phyloP scores from a whole-genome alignment of 371 early-diverging fungal species.

The Globomyces sp. region DNA sequence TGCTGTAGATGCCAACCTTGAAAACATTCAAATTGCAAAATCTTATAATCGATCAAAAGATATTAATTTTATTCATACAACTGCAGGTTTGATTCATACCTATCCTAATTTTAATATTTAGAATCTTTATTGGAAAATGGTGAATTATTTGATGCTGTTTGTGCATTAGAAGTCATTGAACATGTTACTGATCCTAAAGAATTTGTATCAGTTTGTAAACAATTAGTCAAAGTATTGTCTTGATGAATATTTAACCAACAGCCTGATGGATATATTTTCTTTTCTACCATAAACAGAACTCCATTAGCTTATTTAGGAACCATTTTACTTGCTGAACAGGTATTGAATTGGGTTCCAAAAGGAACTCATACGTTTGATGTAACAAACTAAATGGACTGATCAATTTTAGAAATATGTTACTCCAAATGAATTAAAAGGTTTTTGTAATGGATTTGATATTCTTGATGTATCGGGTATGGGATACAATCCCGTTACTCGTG shows the following conservation, averaged over 20 bases:
- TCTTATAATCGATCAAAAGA: constrained; percentile 60
- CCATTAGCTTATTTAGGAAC: constrained; percentile 72
- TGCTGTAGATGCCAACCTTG: constrained; percentile 83
- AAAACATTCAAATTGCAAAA: constrained; percentile 80
- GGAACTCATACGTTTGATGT: constrained; percentile 82
- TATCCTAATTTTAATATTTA: constrained; percentile 22
- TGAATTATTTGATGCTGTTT: constrained; percentile 77
- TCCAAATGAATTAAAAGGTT: constrained; percentile 58
- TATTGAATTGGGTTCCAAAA: constrained; percentile 73
- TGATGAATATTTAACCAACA: constrained; percentile 23
- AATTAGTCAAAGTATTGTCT: constrained; percentile 56
- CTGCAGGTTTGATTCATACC: constrained; percentile 56
- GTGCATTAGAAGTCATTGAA: constrained; percentile 90
- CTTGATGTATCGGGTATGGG: constrained; percentile 36
- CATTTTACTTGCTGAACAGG: constrained; percentile 80
- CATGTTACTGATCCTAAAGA: constrained; percentile 76
- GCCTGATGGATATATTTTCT: constrained; percentile 71
- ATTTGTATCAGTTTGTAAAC: constrained; percentile 67
- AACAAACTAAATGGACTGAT: no score
- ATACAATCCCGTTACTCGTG: constrained; percentile 28
- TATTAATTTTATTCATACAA: constrained; percentile 67
- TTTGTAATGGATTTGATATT: constrained; percentile 16
- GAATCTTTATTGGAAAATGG: constrained; percentile 57
- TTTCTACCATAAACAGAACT: constrained; percentile 92
- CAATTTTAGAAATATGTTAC: constrained; percentile 65